Evolutionary conservation across 192 early-diverging fungal genomes (phyloP), one percentile per base, ranked within the genome.

Genomic region (Rhizophagus sp.): DNA sequence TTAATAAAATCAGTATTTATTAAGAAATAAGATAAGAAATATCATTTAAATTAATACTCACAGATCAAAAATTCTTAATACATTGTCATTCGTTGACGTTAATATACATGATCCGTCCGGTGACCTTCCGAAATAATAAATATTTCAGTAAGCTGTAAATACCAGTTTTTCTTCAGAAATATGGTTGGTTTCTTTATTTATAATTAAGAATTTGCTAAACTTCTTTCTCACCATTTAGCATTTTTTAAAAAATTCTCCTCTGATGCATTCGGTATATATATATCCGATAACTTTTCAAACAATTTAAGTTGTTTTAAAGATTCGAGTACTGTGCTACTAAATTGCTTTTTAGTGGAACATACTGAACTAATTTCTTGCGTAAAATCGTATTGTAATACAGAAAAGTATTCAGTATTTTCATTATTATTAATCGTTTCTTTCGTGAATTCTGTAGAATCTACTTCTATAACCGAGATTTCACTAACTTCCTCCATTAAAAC

Each of bases 91-190:
- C 5, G 89, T 89, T 62, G 90, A 91, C 2, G 88, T 85, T 41
- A 94, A 75, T 0, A 93, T 52, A 75, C 89, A 92, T 1, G 87
- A 77, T 57, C 92, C 92, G 80, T 94, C 92, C 5, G 92, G 92
- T 11, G 91, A 91, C 92, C 91, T 92, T 61, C 52, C 52, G 17
- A 27, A 49, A 66, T 36, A 36, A 70, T 71, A 1, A 79, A 76
- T 64, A 30, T 34, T 36, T 24, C n/a, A 64, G 4, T 27, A 64
- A 19, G 41, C 7, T 49, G 6, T 25, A 76, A 30, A 39, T 62
- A 30, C 67, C 1, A 36, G 49, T n/a, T 71, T n/a, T 61, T 9
- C 13, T 47, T 4, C 47, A 62, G 25, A 36, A 34, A 69, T 9
- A 52, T 68, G 15, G 36, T 2, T 17, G n/a, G 9, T 50, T 9